These are phyloP conservation scores for Simmondsia chinensis DNA, from an alignment of 148 eudicot genomes.

Conservation along the genomic window DNA sequence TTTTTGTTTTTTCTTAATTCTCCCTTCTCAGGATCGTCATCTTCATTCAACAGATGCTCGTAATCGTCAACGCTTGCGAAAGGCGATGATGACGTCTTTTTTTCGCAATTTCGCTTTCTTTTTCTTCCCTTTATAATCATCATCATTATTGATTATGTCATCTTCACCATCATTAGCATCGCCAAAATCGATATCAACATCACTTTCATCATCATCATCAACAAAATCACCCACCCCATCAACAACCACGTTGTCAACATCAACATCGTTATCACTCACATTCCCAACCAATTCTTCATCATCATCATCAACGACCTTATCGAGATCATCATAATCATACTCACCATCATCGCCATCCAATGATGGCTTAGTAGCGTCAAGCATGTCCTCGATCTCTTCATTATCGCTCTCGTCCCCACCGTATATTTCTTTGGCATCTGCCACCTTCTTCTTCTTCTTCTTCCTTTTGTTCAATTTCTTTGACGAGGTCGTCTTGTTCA, in stretches of 20 bases:
- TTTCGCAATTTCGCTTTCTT: constrained; percentile 32
- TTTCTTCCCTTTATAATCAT: constrained; percentile 17
- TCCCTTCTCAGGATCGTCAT: constrained; percentile 15
- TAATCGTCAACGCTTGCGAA: constrained; percentile 86
- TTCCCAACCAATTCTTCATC: constrained; percentile 74
- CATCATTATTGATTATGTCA: constrained; percentile 16
- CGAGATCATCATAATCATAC: constrained; percentile 75
- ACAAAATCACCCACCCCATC: constrained; percentile 22
- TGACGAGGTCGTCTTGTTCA: constrained; percentile 63
- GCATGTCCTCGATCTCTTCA: constrained; percentile 73
- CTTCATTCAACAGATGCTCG: constrained; percentile 49
- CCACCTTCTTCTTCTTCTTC: constrained; percentile 57
- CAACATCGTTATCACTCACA: constrained; percentile 60
- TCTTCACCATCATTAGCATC: constrained; percentile 16
- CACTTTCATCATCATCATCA: constrained; percentile 29
- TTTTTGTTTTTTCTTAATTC: constrained; percentile 12
- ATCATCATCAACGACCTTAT: constrained; percentile 51
- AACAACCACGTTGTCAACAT: constrained; percentile 22
- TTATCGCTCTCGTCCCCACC: constrained; percentile 70
- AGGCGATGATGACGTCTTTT: constrained; percentile 44
- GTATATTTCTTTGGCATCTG: constrained; percentile 62
- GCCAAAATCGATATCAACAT: constrained; percentile 24
- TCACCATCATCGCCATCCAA: constrained; percentile 49
- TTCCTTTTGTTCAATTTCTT: constrained; percentile 80
- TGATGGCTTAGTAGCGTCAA: constrained; percentile 44